A percentile compares a stretch with the other conserved stretches of the same genome.
These are phyloP conservation scores for Verticillium dahliae DNA, from an alignment of 2,329 filamentous ascomycete species.

Conservation along the genomic window DNA sequence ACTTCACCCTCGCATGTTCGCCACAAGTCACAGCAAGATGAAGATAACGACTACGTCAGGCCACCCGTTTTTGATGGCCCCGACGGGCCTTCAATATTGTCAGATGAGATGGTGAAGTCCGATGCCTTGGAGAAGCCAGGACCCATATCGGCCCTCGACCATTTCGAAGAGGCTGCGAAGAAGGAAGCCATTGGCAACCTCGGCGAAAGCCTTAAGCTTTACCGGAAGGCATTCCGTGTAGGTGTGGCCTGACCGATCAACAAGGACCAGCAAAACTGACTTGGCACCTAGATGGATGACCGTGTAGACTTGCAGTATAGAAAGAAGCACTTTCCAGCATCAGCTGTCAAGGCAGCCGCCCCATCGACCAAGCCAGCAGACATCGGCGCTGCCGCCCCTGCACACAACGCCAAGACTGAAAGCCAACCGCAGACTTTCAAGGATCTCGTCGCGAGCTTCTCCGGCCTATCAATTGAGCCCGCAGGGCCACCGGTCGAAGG, in stretches of 20 bases:
- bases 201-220: constrained; percentile 81
- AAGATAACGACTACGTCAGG: constrained; percentile 27
- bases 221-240: constrained; percentile 85
- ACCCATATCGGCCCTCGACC: constrained; percentile 75
- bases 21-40: constrained; percentile 18
- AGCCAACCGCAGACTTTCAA: constrained; percentile 47
- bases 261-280: background rate
- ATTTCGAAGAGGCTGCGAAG: constrained; percentile 88
- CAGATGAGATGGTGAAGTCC: constrained; percentile 1
- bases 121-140: constrained; percentile 27
- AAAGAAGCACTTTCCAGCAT: constrained; percentile 80
- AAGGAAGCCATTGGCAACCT: constrained; percentile 79
- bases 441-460: constrained; percentile 72
- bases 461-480: constrained; percentile 60
- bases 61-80: constrained; percentile 25
- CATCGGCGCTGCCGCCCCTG: constrained; percentile 16
- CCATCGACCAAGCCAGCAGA: constrained; percentile 5
- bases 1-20: constrained; percentile 15
- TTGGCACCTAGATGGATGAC: constrained; percentile 64
- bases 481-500: constrained; percentile 65
- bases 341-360: constrained; percentile 40
- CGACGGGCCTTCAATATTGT: background rate
- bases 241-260: constrained; percentile 13
- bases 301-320: constrained; percentile 81
- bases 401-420: constrained; percentile 19